phyloP scores from a whole-genome alignment of 129 eudicot genomes.

The Flaveria brownii region DNA sequence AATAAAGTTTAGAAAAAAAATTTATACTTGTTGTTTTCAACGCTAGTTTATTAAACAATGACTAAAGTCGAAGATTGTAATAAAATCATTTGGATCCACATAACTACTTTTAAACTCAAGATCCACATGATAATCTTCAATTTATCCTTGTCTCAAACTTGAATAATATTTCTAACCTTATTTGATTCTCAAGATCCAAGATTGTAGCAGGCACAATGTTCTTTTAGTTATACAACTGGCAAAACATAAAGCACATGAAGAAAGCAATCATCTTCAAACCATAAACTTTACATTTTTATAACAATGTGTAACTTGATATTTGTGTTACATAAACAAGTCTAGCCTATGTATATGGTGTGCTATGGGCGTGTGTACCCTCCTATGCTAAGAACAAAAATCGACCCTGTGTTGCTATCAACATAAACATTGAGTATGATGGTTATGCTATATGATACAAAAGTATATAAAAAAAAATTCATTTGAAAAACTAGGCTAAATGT shows the following conservation, averaged over 20 bases:
- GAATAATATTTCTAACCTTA: too few species aligned
- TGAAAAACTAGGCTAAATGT: slow-evolving; percentile 28
- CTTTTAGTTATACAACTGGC: not conserved
- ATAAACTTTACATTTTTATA: not conserved
- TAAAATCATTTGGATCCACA: not conserved
- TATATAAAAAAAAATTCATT: not conserved
- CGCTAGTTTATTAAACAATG: too few species aligned
- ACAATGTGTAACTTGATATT: not conserved
- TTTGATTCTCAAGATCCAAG: too few species aligned
- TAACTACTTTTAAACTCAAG: too few species aligned
- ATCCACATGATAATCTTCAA: too few species aligned
- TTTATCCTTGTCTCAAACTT: too few species aligned
- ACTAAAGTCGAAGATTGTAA: too few species aligned
- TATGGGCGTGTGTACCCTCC: slow-evolving; percentile 4
- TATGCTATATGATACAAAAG: slow-evolving; percentile 18
- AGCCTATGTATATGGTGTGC: not conserved
- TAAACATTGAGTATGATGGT: not conserved
- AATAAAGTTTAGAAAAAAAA: too few species aligned
- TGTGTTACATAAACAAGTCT: not conserved
- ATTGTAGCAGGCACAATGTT: not conserved
- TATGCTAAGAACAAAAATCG: slow-evolving; percentile 7
- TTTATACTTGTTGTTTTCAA: too few species aligned
- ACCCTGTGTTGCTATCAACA: not conserved
- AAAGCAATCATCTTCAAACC: not conserved
- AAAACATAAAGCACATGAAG: not conserved